These are phyloP conservation scores for Sarocladium oryzae DNA, from an alignment of 2,329 filamentous ascomycete genomes.

Conservation along the genomic window DNA sequence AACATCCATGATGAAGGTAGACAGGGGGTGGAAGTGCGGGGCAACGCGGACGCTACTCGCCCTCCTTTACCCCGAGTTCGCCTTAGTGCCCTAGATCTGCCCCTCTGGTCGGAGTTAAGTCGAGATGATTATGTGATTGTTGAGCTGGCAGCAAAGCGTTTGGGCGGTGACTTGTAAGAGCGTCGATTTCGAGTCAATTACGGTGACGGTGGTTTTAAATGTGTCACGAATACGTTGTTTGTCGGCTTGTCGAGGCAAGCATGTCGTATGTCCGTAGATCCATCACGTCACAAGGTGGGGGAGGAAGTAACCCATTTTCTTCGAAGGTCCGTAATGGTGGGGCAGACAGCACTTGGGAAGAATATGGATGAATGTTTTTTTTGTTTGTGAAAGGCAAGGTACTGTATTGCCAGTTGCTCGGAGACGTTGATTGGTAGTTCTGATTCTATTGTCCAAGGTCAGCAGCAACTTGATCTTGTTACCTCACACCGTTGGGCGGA, in stretches of 20 bases:
- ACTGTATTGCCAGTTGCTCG: too few species aligned
- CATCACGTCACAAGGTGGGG: background rate
- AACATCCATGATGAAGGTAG: background rate
- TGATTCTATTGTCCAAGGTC: background rate
- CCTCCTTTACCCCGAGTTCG: constrained; percentile 7
- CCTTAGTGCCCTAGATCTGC: background rate
- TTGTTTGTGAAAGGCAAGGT: too few species aligned
- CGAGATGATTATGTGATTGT: too few species aligned
- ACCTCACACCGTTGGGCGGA: background rate
- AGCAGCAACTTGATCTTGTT: background rate
- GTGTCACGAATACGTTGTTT: background rate
- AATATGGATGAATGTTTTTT: too few species aligned
- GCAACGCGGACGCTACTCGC: constrained; percentile 7
- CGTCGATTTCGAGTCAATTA: too few species aligned
- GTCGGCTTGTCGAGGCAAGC: background rate
- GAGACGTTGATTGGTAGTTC: too few species aligned
- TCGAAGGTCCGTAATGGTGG: background rate
- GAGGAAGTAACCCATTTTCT: background rate
- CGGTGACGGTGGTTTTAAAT: too few species aligned
- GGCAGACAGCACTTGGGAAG: too few species aligned
- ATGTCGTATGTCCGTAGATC: background rate
- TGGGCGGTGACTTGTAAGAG: too few species aligned
- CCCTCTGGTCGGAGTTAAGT: background rate
- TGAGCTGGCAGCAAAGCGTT: too few species aligned
- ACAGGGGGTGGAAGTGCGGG: background rate